Base-by-base conservation (phyloP, 495 filamentous ascomycete genomes). In the Podospora pseudocomata region DNA sequence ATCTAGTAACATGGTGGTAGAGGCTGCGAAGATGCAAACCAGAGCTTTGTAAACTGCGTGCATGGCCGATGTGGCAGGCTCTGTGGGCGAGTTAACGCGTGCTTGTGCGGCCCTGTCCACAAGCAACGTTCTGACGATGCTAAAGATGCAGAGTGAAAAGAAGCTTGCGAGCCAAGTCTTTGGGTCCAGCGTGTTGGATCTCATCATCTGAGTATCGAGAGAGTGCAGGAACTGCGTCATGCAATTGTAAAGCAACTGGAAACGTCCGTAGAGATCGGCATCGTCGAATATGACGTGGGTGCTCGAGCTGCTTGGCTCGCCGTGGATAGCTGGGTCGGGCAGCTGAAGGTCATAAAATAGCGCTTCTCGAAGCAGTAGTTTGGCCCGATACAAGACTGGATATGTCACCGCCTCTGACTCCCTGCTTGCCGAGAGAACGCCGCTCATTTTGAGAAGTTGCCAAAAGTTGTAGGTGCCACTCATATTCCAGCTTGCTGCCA, bases 301-400 rank as follows among this genome's bases (percentile, higher is more conserved):
- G 60, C 69, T 77, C 5, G 79, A 70, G 32, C 76, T 75, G 68
- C 72, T 80, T 28, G 78, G 73, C 32, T 83, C 81, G 62, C 75
- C 74, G 60, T 80, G 78, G 63, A 82, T 80, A 26, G 77, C 77
- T n/a, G 82, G 81, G 23, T 83, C 82, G 4, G 80, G 72, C 53
- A 82, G 79, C 63, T 83, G 81, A 5, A 84, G 74, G 66, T 82
- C 80, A 71, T 81, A 82, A 64, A 83, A 84, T n/a, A 83, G 71
- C 0, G 80, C 78, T 68, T 84, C 82, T 23, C 82, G 76, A 18
- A 84, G 77, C 63, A 84, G 72, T 30, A 84, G 71, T 64, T 84
- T 84, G 16, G 82, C 81, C 13, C 82, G 79, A 67, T 79, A 83
- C 63, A 84, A 67, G 27, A 82, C 73, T 4, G 82, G 82, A 70